phyloP scores from a whole-genome alignment of 2,329 filamentous ascomycete genomes.

The Rutstroemia sp. region DNA sequence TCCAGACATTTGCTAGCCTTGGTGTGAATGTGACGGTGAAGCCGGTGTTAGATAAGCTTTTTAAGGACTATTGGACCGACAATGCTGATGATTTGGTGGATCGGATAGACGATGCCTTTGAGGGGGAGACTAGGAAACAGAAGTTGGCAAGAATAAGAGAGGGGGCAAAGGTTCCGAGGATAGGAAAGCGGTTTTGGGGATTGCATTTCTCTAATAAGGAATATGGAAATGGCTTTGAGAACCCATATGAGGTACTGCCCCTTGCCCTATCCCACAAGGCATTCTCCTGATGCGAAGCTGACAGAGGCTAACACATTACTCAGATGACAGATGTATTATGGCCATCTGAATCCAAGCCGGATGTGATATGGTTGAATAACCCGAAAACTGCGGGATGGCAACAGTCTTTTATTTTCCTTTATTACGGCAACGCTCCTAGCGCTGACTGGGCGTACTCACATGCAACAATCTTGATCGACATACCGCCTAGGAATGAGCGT shows the following conservation, averaged over 20 bases:
- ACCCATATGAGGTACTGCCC: too few species aligned
- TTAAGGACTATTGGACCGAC: background rate
- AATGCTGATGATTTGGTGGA: too few species aligned
- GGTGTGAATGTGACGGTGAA: slow-evolving; percentile 27
- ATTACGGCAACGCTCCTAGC: background rate
- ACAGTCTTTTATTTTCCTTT: slow-evolving; percentile 1
- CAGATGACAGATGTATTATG: background rate
- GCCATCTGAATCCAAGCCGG: background rate
- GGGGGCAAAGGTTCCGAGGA: background rate
- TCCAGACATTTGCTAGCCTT: slow-evolving; percentile 30
- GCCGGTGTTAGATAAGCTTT: slow-evolving; percentile 20
- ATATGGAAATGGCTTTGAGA: background rate
- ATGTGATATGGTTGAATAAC: slow-evolving; percentile 13
- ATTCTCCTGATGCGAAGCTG: too few species aligned
- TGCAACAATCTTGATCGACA: slow-evolving; percentile 13
- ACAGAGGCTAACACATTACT: background rate
- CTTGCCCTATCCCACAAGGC: too few species aligned
- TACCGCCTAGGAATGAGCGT: slow-evolving; percentile 1
- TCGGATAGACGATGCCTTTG: background rate
- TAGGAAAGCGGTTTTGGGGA: background rate
- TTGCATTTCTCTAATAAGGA: too few species aligned
- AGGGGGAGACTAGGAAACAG: background rate
- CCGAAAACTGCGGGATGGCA: slow-evolving; percentile 10
- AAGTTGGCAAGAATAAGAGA: background rate
- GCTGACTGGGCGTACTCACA: slow-evolving; percentile 16